phyloP scores from a whole-genome alignment of 176 grass and related monocot species.

The Bolboschoenus planiculmis region DNA sequence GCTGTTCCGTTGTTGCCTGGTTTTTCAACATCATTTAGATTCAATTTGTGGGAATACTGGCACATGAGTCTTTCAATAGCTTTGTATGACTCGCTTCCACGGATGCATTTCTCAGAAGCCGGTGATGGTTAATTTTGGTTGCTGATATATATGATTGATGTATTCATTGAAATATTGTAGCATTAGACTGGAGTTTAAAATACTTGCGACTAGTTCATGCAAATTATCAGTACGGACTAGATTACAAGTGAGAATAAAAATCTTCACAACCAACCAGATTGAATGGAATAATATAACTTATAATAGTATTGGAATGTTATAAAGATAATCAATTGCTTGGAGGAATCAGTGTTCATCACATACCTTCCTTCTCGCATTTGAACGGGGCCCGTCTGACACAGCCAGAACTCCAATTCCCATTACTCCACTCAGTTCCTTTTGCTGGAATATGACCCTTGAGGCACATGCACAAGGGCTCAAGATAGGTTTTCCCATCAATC shows the following conservation, averaged over 20 bases:
- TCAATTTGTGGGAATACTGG: background rate
- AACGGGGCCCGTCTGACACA: slow-evolving; percentile 46
- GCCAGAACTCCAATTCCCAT: slow-evolving; percentile 35
- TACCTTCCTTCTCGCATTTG: slow-evolving; percentile 28
- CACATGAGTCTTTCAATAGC: background rate
- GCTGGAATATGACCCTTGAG: slow-evolving; percentile 35
- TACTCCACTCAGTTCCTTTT: slow-evolving; percentile 23
- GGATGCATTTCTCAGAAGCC: background rate
- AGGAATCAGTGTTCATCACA: background rate
- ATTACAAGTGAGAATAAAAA: background rate
- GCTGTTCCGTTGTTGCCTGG: background rate
- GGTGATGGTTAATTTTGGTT: background rate
- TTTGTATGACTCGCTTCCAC: background rate
- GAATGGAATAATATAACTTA: background rate
- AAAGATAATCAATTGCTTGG: background rate
- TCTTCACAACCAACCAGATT: background rate
- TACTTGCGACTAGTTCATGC: background rate
- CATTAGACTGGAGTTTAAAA: background rate
- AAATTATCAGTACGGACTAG: background rate
- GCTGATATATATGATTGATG: background rate
- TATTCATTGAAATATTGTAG: background rate
- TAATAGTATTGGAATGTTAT: background rate
- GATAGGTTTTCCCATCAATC: background rate
- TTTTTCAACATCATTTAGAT: background rate
- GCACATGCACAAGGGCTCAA: slow-evolving; percentile 41